Evolutionary conservation across 768 basidiomycete species (phyloP), one percentile per base, ranked within the genome.

Genomic region (Hysterangium stoloniferum): DNA sequence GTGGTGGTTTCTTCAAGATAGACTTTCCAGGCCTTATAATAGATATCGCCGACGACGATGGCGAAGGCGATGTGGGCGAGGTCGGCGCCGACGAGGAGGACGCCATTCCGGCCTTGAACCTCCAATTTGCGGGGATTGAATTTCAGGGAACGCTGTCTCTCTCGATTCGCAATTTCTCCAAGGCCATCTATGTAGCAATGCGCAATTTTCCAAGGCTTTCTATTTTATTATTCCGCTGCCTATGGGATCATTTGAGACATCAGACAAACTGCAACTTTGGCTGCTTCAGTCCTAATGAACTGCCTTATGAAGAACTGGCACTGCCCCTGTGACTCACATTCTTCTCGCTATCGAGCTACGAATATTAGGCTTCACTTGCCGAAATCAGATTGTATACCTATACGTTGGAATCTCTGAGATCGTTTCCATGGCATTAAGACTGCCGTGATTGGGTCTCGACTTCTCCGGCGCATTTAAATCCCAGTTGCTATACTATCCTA

Each of bases 21-120:
- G 83, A 84, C 66, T 82, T 86, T 27, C 87, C 87, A 6, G 84
- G 83, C 7, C 80, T 79, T 15, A 79, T 82, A 54, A 90, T 86
- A 25, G 83, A 85, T 29, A 87, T 84, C 17, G 86, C 84, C 1
- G 86, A 87, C 48, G 86, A 85, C 13, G 86, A 87, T 27, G 86
- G 82, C 15, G 52, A 55, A 2, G 54, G 52, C 13, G 55, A 54
- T 24, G 48, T 25, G 6, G 44, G 37, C 17, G 52, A 52, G 9
- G 29, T 38, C 31, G 45, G 42, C 25, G 79, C 76, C 58, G 73
- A 73, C 29, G 79, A 82, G 31, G 81, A 74, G 28, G 64, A 61
- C 17, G 68, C 59, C 40, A 61, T 53, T 49, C 61, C 58, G 59
- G 19, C 42, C 22, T 35, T 28, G 27, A 4, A 4, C 45, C 13